phyloP scores from a whole-genome alignment of 2,329 filamentous ascomycete species.

The Fusarium temperatum region DNA sequence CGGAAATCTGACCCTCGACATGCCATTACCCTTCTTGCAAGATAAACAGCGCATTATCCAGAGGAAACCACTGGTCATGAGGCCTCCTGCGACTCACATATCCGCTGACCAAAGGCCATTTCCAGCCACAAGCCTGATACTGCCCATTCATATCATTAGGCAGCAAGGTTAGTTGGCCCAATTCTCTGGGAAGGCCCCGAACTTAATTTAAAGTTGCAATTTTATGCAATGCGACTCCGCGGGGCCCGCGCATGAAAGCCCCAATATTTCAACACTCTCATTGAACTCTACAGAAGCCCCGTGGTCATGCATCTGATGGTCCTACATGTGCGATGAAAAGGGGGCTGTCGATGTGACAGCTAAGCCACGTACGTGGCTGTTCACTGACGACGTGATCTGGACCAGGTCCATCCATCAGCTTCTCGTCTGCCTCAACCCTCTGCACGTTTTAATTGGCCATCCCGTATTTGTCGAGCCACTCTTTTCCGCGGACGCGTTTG shows the following conservation, averaged over 20 bases:
- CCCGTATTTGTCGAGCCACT: neutral
- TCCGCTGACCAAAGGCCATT: neutral
- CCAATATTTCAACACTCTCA: neutral
- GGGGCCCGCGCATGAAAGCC: neutral
- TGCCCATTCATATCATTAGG: too few relatives aligned
- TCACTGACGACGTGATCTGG: neutral
- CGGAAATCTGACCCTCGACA: rapidly evolving
- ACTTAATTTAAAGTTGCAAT: neutral
- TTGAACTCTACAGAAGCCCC: too few relatives aligned
- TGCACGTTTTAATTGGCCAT: neutral
- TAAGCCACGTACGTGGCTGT: neutral
- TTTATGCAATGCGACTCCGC: neutral
- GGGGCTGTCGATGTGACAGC: neutral
- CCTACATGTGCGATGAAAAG: neutral
- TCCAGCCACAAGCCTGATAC: neutral
- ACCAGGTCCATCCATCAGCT: neutral
- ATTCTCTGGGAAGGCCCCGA: neutral
- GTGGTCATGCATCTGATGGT: neutral
- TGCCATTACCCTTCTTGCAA: neutral
- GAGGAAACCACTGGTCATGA: neutral
- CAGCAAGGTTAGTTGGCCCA: neutral
- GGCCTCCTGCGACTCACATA: too few relatives aligned
- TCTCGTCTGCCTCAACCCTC: neutral
- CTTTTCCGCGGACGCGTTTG: neutral
- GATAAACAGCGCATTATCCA: neutral